These are phyloP conservation scores for Climacium dendroides DNA, from an alignment of 225 moss, liverwort and hornwort genomes.

Conservation along the genomic window DNA sequence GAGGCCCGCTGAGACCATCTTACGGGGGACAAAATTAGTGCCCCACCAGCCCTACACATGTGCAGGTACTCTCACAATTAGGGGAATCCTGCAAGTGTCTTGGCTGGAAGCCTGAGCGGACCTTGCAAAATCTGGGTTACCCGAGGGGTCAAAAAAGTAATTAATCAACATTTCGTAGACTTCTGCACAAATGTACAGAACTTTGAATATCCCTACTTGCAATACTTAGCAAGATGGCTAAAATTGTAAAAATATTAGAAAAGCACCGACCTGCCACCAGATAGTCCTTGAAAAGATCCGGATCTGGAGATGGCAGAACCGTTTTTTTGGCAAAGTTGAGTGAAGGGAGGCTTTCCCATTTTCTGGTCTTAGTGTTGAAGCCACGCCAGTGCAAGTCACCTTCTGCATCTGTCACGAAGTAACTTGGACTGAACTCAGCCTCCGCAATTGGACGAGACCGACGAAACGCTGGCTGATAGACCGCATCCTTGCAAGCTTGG, in stretches of 20 bases:
- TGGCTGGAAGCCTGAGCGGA: neutral
- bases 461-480: neutral
- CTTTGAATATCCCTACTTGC: neutral
- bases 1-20: neutral
- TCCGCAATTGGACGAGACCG: neutral
- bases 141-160: no score
- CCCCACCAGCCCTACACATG: neutral
- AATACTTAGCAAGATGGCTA: neutral
- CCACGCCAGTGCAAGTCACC: conserved; percentile 11
- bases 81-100: no score
- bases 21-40: neutral
- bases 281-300: conserved; percentile 20
- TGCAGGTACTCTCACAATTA: neutral
- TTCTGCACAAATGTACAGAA: neutral
- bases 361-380: neutral
- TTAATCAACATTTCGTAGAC: neutral
- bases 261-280: neutral
- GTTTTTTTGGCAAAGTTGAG: neutral
- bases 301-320: conserved; percentile 4
- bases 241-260: neutral
- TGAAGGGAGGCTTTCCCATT: neutral
- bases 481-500: neutral
- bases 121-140: neutral
- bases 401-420: neutral
- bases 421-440: conserved; percentile 7